phyloP scores from a whole-genome alignment of 1,284 basidiomycete genomes.

The Rhodofomes roseus region DNA sequence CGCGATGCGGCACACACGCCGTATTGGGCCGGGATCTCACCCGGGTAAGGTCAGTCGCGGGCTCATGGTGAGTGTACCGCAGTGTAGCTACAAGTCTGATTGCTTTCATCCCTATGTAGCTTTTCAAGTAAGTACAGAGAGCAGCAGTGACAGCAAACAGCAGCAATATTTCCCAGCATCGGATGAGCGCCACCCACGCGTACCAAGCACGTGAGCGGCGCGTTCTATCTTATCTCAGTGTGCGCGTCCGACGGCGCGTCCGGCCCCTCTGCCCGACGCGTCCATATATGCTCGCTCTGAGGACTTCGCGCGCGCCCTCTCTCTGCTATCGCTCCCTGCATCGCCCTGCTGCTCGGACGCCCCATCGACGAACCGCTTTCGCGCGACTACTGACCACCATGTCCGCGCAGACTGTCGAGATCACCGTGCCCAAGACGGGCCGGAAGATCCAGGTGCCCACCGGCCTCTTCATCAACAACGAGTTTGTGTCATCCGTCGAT shows the following conservation, averaged over 20 bases:
- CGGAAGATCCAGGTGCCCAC: slow-evolving; percentile 66
- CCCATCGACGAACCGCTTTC: neutral
- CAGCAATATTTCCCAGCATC: too few relatives aligned
- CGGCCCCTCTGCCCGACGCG: neutral
- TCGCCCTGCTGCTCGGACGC: neutral
- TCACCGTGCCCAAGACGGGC: slow-evolving; percentile 31
- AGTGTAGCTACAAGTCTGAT: too few relatives aligned
- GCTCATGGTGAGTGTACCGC: too few relatives aligned
- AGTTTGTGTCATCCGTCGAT: slow-evolving; percentile 72
- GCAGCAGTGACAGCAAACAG: too few relatives aligned
- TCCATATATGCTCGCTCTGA: neutral
- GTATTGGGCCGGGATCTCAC: too few relatives aligned
- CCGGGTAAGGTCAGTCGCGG: too few relatives aligned
- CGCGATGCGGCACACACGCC: too few relatives aligned
- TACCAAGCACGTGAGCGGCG: neutral
- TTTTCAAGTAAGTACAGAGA: too few relatives aligned
- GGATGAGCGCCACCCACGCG: neutral
- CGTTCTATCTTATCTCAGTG: slow-evolving; percentile 2
- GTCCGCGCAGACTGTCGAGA: slow-evolving; percentile 20
- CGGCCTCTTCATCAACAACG: slow-evolving; percentile 89
- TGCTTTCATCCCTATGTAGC: too few relatives aligned
- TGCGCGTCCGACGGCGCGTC: neutral
- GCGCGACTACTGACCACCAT: slow-evolving; percentile 5
- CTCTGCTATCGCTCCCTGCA: neutral
- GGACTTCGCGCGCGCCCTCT: neutral